Evolutionary conservation across 164 flowering plant genomes (phyloP), one percentile per base, ranked within the genome.

Genomic region (Vitis rupestris): DNA sequence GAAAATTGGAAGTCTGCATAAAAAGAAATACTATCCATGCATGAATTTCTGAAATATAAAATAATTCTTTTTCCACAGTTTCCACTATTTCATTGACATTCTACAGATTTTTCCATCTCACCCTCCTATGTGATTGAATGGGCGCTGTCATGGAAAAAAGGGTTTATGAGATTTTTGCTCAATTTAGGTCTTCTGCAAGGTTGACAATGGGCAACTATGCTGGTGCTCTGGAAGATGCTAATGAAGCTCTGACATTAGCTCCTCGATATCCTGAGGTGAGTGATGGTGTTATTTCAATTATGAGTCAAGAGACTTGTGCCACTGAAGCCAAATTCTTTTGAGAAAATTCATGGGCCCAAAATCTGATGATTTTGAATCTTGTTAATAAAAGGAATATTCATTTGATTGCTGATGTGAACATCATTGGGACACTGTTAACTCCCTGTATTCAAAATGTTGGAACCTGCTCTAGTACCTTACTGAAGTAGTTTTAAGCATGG

Each of bases 151-250:
- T 27, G 12, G 3, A 12, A 17, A 4, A 27, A 27, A 12, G 61
- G 47, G 3, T 53, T 59, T 14, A 44, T 59, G 23, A 52, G 62
- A 30, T 23, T 61, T 65, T 16, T 68, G 56, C 55, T 53, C 15
- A 23, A 23, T 62, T 77, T 81, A 94, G 98, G 81, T 86, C 91
- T 65, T 50, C 78, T 70, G 91, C 78, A 62, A 84, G 87, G 69
- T 75, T 92, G 78, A 84, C 74, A 29, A 71, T 82, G 81, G 86
- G 84, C 23, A 77, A 92, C 72, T 47, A 72, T 53, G 23, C 69
- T 61, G 92, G 84, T 48, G 95, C 98, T 70, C 89, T 94, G 73
- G 91, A 85, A 75, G 99, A 91, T 85, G 93, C 88, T 51, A 75
- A 70, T 67, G 83, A 85, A 70, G 95, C 98, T 69, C 69, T 79